Conservation (phyloP, 768 basidiomycete genomes). For the Amanita rubescens region DNA sequence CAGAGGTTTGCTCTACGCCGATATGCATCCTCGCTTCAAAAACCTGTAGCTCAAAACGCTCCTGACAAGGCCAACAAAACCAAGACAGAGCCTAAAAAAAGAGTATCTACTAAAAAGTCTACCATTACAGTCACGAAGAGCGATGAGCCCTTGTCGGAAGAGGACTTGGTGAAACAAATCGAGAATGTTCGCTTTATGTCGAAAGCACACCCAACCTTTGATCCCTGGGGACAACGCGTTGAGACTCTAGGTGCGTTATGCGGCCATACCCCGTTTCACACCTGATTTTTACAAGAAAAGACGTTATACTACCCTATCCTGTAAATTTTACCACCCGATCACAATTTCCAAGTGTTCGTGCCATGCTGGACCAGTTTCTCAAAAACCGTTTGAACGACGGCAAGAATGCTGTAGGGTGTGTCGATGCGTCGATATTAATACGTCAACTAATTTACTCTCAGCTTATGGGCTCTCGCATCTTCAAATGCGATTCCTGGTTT, state of each 20-base stretch:
- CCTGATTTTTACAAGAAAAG: conserved; percentile 26
- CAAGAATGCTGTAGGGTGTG: conserved; percentile 26
- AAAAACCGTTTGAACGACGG: conserved; percentile 23
- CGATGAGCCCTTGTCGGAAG: conserved; percentile 17
- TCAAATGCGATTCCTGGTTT: conserved; percentile 28
- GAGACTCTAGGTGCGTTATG: conserved; percentile 31
- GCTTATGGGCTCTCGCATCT: conserved; percentile 24
- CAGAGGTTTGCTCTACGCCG: conserved; percentile 2
- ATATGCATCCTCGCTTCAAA: conserved; percentile 11
- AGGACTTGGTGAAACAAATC: conserved; percentile 29
- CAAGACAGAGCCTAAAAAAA: too few relatives aligned
- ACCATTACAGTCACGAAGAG: conserved; percentile 9
- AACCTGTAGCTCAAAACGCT: too few relatives aligned
- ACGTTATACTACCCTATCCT: conserved; percentile 32
- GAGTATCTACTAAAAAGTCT: too few relatives aligned
- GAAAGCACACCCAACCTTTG: conserved; percentile 28
- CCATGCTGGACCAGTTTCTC: conserved; percentile 20
- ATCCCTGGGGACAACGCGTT: conserved; percentile 34
- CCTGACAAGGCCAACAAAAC: too few relatives aligned
- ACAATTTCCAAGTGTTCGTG: conserved; percentile 15
- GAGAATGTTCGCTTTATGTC: conserved; percentile 28
- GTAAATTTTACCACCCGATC: conserved; percentile 11
- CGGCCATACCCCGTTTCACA: conserved; percentile 1
- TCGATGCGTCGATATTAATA: background rate
- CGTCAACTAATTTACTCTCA: conserved; percentile 6